Evolutionary conservation across 352 stramenopile species (phyloP).

Genomic region (Aphanomyces stellatus): DNA sequence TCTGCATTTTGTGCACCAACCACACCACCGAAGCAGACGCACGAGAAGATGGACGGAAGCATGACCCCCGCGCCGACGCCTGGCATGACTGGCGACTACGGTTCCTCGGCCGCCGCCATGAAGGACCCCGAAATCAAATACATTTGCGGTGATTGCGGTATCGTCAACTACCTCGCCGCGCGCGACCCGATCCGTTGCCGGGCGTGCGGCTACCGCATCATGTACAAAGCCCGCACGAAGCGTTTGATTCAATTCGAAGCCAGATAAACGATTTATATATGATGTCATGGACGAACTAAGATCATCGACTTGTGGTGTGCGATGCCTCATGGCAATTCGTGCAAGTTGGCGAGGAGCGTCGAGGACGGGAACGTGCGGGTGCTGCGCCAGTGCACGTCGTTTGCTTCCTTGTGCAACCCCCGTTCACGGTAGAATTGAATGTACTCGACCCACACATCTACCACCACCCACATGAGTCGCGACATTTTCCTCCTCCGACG

Average conservation of each 20-base stretch:
- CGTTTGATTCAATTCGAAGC: constrained; percentile 89
- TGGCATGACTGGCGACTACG: constrained; percentile 33
- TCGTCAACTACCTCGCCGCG: constrained; percentile 92
- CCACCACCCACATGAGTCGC: not conserved
- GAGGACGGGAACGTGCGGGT: constrained; percentile 33
- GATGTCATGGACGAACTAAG: not conserved
- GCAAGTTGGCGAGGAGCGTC: not conserved
- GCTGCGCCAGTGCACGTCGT: constrained; percentile 57
- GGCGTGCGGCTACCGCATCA: constrained; percentile 95
- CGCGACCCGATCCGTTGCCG: constrained; percentile 94
- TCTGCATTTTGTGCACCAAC: not conserved
- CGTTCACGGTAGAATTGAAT: constrained; percentile 45
- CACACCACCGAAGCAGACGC: not conserved
- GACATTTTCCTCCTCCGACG: not conserved
- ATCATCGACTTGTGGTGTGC: not conserved
- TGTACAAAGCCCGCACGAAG: constrained; percentile 97
- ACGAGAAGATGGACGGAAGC: constrained; percentile 52
- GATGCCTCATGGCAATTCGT: not conserved
- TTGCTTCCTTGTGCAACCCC: constrained; percentile 42
- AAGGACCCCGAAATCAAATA: constrained; percentile 94
- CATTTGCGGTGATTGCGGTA: constrained; percentile 95
- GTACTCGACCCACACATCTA: constrained; percentile 53
- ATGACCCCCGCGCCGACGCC: constrained; percentile 52
- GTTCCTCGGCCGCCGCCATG: constrained; percentile 36
- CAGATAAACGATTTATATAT: constrained; percentile 36